A percentile compares a stretch with the other conserved stretches of the same genome.
phyloP scores from a whole-genome alignment of 2,329 filamentous ascomycete genomes.

The Cladophialophora bantiana region DNA sequence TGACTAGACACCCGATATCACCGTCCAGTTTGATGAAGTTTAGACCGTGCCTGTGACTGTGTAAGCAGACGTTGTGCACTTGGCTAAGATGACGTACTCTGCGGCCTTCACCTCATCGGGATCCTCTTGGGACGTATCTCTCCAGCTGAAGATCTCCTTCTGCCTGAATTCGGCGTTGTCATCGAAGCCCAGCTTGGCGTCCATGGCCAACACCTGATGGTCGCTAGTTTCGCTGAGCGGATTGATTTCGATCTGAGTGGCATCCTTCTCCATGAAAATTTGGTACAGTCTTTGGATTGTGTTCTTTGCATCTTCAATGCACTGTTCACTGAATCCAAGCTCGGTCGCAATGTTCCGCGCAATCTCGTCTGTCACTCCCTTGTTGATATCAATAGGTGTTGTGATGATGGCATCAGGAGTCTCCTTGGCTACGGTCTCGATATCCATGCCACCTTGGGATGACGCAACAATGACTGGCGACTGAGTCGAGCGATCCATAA shows the following conservation, averaged over 20 bases:
- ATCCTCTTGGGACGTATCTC: constrained; percentile 95
- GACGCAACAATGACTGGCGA: constrained; percentile 95
- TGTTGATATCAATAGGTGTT: constrained; percentile 90
- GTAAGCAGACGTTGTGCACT: neutral
- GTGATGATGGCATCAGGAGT: constrained; percentile 94
- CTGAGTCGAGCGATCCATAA: constrained; percentile 95
- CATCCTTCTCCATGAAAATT: constrained; percentile 98
- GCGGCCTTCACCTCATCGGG: constrained; percentile 96
- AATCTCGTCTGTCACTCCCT: constrained; percentile 93
- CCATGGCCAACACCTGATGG: constrained; percentile 98
- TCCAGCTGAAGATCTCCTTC: constrained; percentile 92
- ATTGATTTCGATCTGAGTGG: constrained; percentile 99
- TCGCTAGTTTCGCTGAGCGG: constrained; percentile 97
- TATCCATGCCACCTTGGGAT: constrained; percentile 98
- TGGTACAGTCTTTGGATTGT: constrained; percentile 99
- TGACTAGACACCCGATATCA: constrained; percentile 94
- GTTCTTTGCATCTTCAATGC: constrained; percentile 91
- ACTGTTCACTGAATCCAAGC: constrained; percentile 97
- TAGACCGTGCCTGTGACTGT: constrained; percentile 66
- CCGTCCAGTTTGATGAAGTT: constrained; percentile 99
- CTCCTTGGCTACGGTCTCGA: constrained; percentile 98
- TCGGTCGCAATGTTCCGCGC: constrained; percentile 87
- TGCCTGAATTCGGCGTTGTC: constrained; percentile 99
- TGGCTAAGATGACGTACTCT: constrained; percentile 62
- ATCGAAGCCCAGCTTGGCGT: constrained; percentile 98